Base-by-base conservation (phyloP, 2,329 filamentous ascomycete species). In the Esteya vermicola region DNA sequence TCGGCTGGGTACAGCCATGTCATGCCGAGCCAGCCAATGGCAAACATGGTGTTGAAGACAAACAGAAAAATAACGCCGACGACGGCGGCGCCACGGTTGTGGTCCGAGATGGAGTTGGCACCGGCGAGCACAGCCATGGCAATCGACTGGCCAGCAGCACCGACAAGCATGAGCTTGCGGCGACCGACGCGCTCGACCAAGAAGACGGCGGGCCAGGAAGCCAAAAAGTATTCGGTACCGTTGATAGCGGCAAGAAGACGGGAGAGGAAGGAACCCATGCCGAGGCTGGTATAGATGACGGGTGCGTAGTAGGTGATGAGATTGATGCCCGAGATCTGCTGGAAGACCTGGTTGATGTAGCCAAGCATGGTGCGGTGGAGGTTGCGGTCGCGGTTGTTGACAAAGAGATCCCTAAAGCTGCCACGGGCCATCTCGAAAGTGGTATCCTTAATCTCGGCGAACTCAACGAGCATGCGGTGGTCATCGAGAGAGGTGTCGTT, bases 141-240 rank as follows among this genome's bases (percentile, higher is more conserved):
- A 9, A 72, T 45, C 4, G 69, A 74, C 71, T 83, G 83, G 25
- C 79, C 79, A 28, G 76, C 57, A 27, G 68, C 77, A 49, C 79
- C 78, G 27, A 75, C 62, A 40, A 83, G 76, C 50, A 84, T 67
- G 42, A 84, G 61, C 62, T 78, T 76, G 48, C 78, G 78, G 39
- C 80, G 70, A 31, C 79, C 80, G 47, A 79, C 82, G 34, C 78
- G 70, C 54, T 85, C 80, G 23, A 81, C 74, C 9, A 48, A 25
- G 19, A 44, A 37, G 37, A 42, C 39, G 10, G 46, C 34, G 2
- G 40, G 38, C 22, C 39, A 41, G 2, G 45, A 41, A 1, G 45
- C 43, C 3, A 47, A 25, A 23, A 57, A 43, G 42, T 57, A 58
- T 35, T 46, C 50, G 27, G 54, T 48, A 1, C 51, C 53, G 39